Evolutionary conservation across 202 grass and related monocot genomes (phyloP).

Genomic region (Saccharum hybrid): DNA sequence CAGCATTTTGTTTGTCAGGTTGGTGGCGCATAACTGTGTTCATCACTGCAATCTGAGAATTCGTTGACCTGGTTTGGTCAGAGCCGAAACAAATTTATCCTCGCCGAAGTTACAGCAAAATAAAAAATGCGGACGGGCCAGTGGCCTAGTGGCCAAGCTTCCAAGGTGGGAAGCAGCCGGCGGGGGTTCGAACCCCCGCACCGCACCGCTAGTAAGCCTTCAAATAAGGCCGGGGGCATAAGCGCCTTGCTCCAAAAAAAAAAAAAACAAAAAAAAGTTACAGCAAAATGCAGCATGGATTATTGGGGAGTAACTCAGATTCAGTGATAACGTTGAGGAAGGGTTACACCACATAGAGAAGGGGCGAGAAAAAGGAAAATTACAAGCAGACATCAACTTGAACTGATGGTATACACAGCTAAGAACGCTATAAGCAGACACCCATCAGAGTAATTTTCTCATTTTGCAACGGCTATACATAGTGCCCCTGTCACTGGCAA

Average conservation of each 20-base stretch:
- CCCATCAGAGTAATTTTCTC: constrained; percentile 42
- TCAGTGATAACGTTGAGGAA: constrained; percentile 11
- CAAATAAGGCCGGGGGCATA: too few species aligned
- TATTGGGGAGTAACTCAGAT: constrained; percentile 1
- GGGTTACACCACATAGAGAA: constrained; percentile 27
- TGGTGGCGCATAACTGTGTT: background rate
- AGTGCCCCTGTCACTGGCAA: constrained; percentile 9
- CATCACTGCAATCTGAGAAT: background rate
- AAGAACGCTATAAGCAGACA: constrained; percentile 17
- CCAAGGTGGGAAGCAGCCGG: too few species aligned
- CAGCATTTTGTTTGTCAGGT: background rate
- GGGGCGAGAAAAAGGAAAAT: background rate
- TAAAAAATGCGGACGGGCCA: too few species aligned
- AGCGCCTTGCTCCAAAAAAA: too few species aligned
- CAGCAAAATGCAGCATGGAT: background rate
- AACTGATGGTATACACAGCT: constrained; percentile 15
- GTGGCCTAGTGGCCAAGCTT: too few species aligned
- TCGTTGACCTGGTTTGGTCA: background rate
- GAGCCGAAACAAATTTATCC: background rate
- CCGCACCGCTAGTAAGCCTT: too few species aligned
- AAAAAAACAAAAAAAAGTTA: background rate
- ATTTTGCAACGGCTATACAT: constrained; percentile 15
- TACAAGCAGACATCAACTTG: constrained; percentile 37
- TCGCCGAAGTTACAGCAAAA: background rate
- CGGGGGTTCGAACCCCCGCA: too few species aligned